phyloP scores from a whole-genome alignment of 352 stramenopile species.

The Phytophthora cryptogea region DNA sequence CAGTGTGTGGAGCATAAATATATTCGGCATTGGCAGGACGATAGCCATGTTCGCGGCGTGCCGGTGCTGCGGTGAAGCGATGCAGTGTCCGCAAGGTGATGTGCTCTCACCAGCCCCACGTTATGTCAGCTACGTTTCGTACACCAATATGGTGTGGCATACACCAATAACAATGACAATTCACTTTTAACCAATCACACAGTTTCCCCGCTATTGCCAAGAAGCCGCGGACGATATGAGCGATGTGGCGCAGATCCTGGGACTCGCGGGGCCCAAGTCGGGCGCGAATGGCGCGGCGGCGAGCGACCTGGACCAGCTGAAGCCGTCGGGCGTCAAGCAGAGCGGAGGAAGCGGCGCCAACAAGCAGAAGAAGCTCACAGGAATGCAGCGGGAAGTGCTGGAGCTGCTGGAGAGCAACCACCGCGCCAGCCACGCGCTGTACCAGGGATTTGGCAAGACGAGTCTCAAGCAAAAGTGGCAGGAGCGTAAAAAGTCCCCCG shows the following conservation, averaged over 20 bases:
- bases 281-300: conserved; percentile 28
- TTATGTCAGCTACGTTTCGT: neutral
- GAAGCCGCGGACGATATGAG: conserved; percentile 40
- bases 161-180: neutral
- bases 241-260: conserved; percentile 76
- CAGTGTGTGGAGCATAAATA: conserved; percentile 2
- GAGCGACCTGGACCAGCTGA: conserved; percentile 56
- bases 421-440: conserved; percentile 61
- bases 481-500: conserved; percentile 45
- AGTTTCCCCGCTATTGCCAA: neutral
- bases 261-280: conserved; percentile 36
- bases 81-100: too few relatives aligned
- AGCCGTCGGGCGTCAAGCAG: conserved; percentile 45
- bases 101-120: too few relatives aligned
- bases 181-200: conserved; percentile 16
- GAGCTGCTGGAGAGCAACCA: conserved; percentile 68
- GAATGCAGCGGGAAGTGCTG: conserved; percentile 72
- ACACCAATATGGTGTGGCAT: neutral
- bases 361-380: conserved; percentile 62
- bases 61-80: conserved; percentile 1
- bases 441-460: conserved; percentile 60
- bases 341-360: conserved; percentile 4
- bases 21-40: conserved; percentile 11
- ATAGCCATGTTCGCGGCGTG: neutral
- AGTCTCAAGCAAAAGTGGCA: conserved; percentile 74